These are phyloP conservation scores for Yamadazyma insecticola DNA, from an alignment of 805 yeast species.

Conservation along the genomic window DNA sequence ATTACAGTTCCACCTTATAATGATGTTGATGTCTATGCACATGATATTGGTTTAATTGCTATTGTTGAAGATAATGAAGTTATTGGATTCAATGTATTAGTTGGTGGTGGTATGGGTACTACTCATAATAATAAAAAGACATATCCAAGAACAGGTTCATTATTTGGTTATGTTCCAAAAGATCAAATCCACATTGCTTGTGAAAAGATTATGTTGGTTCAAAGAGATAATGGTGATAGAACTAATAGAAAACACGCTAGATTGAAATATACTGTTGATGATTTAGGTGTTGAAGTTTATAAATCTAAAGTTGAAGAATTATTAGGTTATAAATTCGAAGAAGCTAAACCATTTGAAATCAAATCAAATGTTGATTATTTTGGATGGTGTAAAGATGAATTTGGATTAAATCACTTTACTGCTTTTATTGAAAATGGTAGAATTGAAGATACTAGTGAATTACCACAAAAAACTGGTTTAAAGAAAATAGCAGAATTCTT, in stretches of 20 bases:
- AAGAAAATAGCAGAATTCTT: constrained; percentile 70
- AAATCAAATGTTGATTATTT: constrained; percentile 86
- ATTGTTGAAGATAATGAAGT: constrained; percentile 67
- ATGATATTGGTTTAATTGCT: constrained; percentile 89
- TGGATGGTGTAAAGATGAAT: constrained; percentile 90
- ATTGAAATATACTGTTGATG: constrained; percentile 94
- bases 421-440: constrained; percentile 95
- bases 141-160: constrained; percentile 90
- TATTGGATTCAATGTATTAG: constrained; percentile 80
- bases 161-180: constrained; percentile 68
- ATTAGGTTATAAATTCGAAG: constrained; percentile 71
- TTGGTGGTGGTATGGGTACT: constrained; percentile 99
- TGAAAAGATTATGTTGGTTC: constrained; percentile 89
- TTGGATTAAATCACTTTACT: constrained; percentile 83
- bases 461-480: constrained; percentile 87
- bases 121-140: constrained; percentile 96
- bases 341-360: constrained; percentile 68
- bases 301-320: constrained; percentile 76
- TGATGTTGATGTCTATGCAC: constrained; percentile 95
- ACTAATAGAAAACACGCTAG: constrained; percentile 96
- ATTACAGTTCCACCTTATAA: constrained; percentile 94
- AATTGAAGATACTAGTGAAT: constrained; percentile 86
- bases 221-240: constrained; percentile 93
- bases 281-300: constrained; percentile 83
- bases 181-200: constrained; percentile 74